phyloP scores from a whole-genome alignment of 2,329 filamentous ascomycete genomes.

The Aulographum hederae region DNA sequence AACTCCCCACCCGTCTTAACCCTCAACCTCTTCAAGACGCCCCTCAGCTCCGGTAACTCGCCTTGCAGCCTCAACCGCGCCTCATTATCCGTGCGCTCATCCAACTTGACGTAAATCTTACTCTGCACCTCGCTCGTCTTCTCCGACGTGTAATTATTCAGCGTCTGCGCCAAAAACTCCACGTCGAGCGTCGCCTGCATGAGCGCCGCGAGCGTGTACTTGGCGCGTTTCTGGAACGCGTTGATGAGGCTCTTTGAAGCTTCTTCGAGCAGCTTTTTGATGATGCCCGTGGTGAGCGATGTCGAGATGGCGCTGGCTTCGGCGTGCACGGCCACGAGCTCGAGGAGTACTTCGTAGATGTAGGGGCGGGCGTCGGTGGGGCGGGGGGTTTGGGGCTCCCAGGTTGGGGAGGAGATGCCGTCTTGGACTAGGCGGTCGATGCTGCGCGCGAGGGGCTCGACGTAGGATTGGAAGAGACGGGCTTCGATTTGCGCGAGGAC shows the following conservation, averaged over 20 bases:
- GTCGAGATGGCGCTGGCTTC: constrained; percentile 42
- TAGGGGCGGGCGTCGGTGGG: constrained; percentile 71
- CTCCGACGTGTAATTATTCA: constrained; percentile 77
- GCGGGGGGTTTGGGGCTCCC: constrained; percentile 40
- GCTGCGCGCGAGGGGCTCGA: constrained; percentile 51
- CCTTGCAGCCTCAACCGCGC: constrained; percentile 63
- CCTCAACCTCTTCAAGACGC: constrained; percentile 63
- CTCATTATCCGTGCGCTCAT: constrained; percentile 74
- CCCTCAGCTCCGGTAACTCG: constrained; percentile 79
- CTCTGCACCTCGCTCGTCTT: constrained; percentile 65
- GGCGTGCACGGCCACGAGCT: constrained; percentile 78
- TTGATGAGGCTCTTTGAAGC: constrained; percentile 63
- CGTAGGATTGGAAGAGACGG: constrained; percentile 84
- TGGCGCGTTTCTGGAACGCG: constrained; percentile 47
- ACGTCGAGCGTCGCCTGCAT: constrained; percentile 97
- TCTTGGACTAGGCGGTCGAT: constrained; percentile 52
- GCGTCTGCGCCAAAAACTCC: constrained; percentile 88
- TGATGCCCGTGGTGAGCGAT: constrained; percentile 59
- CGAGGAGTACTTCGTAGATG: constrained; percentile 71
- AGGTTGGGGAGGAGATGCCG: constrained; percentile 53
- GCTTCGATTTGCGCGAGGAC: constrained; percentile 81
- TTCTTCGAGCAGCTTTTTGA: constrained; percentile 75
- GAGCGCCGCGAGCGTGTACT: constrained; percentile 61
- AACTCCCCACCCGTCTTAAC: constrained; percentile 76
- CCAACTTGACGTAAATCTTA: constrained; percentile 81